Evolutionary conservation across 1,284 basidiomycete species (phyloP).

Genomic region (Trametes polyzona): DNA sequence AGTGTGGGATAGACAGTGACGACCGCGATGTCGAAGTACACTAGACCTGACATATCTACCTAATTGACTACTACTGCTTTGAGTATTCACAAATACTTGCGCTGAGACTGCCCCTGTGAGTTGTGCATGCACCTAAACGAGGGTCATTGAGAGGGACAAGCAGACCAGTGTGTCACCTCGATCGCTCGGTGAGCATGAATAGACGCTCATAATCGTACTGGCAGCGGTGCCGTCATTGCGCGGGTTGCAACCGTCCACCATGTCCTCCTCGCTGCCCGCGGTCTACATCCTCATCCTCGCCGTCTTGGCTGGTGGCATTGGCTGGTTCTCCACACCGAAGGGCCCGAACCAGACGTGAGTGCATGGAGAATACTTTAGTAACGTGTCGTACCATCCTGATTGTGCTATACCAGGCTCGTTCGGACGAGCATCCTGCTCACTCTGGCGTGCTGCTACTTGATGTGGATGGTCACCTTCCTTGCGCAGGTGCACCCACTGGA

Average conservation of each 20-base stretch:
- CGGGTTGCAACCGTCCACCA: conserved; percentile 22
- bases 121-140: no score
- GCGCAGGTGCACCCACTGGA: conserved; percentile 91
- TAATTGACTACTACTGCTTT: conserved; percentile 5
- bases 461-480: conserved; percentile 95
- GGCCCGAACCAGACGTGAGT: conserved; percentile 87
- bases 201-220: neutral
- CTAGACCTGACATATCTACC: conserved; percentile 7
- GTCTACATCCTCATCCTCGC: conserved; percentile 54
- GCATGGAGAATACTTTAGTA: no score
- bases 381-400: neutral
- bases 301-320: conserved; percentile 58
- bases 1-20: neutral
- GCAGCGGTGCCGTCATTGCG: neutral
- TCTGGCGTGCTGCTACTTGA: conserved; percentile 83
- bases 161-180: no score
- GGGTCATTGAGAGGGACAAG: no score
- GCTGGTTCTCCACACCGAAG: conserved; percentile 76
- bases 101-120: no score
- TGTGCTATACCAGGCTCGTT: conserved; percentile 60
- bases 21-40: conserved; percentile 15
- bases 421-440: conserved; percentile 80
- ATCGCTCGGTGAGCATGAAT: neutral
- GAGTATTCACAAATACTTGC: neutral
- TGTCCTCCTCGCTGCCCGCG: conserved; percentile 45